A percentile compares a stretch with the other conserved stretches of the same genome.
Evolutionary conservation across 148 eudicot species (phyloP).

Genomic region (Mesembryanthemum crystallinum): DNA sequence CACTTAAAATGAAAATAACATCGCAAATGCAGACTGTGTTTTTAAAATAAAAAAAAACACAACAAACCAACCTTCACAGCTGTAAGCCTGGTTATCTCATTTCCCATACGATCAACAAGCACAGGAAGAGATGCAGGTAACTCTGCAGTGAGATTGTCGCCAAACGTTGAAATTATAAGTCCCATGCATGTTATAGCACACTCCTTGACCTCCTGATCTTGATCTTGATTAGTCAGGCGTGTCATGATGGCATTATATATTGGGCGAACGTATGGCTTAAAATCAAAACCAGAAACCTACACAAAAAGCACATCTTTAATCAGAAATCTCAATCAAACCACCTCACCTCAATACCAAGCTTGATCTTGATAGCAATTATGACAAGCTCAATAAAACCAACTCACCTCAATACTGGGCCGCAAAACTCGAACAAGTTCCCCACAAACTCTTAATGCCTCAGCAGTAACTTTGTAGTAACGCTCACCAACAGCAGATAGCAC

Average conservation of each 20-base stretch:
- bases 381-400: conserved; percentile 9
- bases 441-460: conserved; percentile 96
- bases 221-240: conserved; percentile 97
- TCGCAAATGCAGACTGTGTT: not conserved
- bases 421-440: conserved; percentile 96
- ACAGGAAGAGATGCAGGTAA: conserved; percentile 91
- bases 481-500: conserved; percentile 93
- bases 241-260: conserved; percentile 85
- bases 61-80: conserved; percentile 80
- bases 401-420: conserved; percentile 83
- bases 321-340: conserved; percentile 14
- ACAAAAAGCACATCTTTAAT: conserved; percentile 18
- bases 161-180: conserved; percentile 86
- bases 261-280: conserved; percentile 77
- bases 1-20: not conserved
- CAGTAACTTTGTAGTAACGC: conserved; percentile 96
- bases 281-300: conserved; percentile 72
- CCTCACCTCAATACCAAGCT: conserved; percentile 72
- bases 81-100: conserved; percentile 95
- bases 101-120: conserved; percentile 98
- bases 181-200: conserved; percentile 99
- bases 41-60: conserved; percentile 1
- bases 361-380: not conserved
- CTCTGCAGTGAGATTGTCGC: conserved; percentile 74
- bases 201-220: conserved; percentile 99